Evolutionary conservation across 129 eudicot species (phyloP), one percentile per base, ranked within the genome.

Genomic region (Artemisia tridentata): DNA sequence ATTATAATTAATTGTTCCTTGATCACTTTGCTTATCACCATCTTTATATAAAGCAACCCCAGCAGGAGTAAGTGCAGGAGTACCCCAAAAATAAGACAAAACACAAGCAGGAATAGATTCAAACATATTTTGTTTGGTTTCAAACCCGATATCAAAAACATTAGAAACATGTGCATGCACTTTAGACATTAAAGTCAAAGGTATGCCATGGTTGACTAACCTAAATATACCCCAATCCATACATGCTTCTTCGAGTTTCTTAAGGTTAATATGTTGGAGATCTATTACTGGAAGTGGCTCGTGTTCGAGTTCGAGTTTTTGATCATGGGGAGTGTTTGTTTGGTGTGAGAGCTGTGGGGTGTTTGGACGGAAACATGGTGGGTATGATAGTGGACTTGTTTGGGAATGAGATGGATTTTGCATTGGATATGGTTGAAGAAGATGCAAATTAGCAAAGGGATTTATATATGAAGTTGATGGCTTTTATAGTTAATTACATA

Each of bases 211-310:
- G 86, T 92, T 92, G 29, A 83, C 77, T 67, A 89, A 74, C 55
- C 96, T 81, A 72, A 89, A 92, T 34, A 92, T 78, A 1, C 98
- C 98, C 98, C 95, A 89, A 5, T 89, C 84, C 11, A 54, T 71
- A 57, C 98, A 92, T 13, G 84, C 86, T 41, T 71, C 76, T 0
- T 71, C 67, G 31, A 89, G 75, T 6, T 72, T 63, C 1, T 29
- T 56, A 1, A 41, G 67, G 31, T 75, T 48, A 2, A 81, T 51
- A 64, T 74, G 77, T 21, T 25, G 7, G 45, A 83, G 77, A 76
- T 88, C 88, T 16, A 85, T 83, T 7, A 79, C 58, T 0, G 88
- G 85, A 45, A 85, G 80, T 20, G 76, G 84, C 72, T 81, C 82
- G 17, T 57, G 13, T 15, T 61, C 61, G 10, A 14, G 38, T 46